Evolutionary conservation across 179 eudicot species (phyloP).

Genomic region (Amaranthus tricolor): DNA sequence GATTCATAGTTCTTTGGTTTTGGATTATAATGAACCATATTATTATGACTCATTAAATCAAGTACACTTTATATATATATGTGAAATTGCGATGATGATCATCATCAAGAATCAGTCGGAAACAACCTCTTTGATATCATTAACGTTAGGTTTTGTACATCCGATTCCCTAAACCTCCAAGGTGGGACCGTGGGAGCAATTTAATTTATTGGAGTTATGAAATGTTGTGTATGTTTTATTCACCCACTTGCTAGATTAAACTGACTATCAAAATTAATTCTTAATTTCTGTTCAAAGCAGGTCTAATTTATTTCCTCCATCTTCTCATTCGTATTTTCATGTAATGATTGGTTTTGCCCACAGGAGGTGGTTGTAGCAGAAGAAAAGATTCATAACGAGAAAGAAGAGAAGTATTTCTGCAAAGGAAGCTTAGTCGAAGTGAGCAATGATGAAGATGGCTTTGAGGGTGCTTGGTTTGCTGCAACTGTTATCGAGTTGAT

Average conservation of each 20-base stretch:
- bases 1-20: too few species aligned
- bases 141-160: too few species aligned
- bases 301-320: neutral
- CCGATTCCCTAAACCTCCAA: too few species aligned
- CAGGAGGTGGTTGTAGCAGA: constrained; percentile 26
- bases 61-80: too few species aligned
- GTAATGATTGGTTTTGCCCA: constrained; percentile 13
- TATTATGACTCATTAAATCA: too few species aligned
- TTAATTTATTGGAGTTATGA: too few species aligned
- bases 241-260: neutral
- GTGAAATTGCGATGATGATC: too few species aligned
- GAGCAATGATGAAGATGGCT: constrained; percentile 85
- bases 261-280: neutral
- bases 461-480: constrained; percentile 83
- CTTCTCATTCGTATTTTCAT: neutral
- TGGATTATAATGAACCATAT: too few species aligned
- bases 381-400: constrained; percentile 14
- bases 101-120: too few species aligned
- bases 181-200: too few species aligned
- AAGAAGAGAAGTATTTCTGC: constrained; percentile 26
- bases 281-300: neutral
- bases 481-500: constrained; percentile 50
- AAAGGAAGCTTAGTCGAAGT: constrained; percentile 67
- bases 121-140: too few species aligned
- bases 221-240: neutral